Conservation (phyloP, 2,329 filamentous ascomycete genomes). For the Fusarium sp. region DNA sequence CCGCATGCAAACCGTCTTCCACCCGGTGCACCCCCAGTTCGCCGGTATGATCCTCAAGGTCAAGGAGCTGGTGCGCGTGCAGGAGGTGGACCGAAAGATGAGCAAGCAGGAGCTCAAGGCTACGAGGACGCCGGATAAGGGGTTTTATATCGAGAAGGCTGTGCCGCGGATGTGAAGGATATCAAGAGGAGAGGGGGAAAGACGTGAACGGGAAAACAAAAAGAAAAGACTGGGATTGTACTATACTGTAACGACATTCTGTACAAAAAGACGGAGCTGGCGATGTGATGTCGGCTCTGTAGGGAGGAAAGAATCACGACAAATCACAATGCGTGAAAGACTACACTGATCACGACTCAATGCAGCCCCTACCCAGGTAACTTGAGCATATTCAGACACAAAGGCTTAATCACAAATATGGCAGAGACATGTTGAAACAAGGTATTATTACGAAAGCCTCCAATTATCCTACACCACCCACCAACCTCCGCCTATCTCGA, state of each 20-base stretch:
- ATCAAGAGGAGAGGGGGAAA: not conserved
- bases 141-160: conserved; percentile 78
- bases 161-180: conserved; percentile 40
- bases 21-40: conserved; percentile 79
- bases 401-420: not conserved
- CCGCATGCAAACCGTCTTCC: conserved; percentile 86
- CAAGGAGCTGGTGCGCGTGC: conserved; percentile 86
- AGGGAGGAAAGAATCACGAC: conserved; percentile 12
- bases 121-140: conserved; percentile 75
- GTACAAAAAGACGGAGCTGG: conserved; percentile 36
- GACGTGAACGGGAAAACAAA: no score
- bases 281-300: conserved; percentile 1
- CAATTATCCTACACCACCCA: conserved; percentile 36
- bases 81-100: conserved; percentile 73
- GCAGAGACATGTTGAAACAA: conserved; percentile 12
- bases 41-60: conserved; percentile 93
- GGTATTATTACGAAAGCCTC: conserved; percentile 20
- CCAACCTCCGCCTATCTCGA: conserved; percentile 18
- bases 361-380: not conserved
- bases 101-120: conserved; percentile 73
- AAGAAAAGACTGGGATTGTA: conserved; percentile 36
- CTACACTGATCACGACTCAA: not conserved
- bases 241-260: conserved; percentile 46
- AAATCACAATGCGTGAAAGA: conserved; percentile 22
- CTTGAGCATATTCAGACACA: not conserved